These are phyloP conservation scores for Acorus calamus DNA, from an alignment of 106 monocot species.

Conservation along the genomic window DNA sequence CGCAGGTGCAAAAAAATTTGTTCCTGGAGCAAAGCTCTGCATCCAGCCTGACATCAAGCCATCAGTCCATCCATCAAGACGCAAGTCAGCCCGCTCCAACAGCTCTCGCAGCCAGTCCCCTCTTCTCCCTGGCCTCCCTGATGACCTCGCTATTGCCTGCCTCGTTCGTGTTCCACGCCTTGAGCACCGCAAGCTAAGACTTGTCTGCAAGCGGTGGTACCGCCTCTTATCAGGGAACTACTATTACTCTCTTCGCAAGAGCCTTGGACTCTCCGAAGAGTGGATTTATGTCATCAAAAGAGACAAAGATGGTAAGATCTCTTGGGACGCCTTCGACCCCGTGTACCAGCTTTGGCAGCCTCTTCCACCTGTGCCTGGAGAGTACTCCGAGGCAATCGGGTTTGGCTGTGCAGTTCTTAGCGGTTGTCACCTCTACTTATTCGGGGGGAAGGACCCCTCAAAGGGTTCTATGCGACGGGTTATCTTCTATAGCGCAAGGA, in stretches of 20 bases:
- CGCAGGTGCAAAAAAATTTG: conserved; percentile 14
- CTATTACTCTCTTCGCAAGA: conserved; percentile 37
- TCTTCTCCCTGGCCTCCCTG: conserved; percentile 47
- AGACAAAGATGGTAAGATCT: conserved; percentile 17
- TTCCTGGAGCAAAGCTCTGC: conserved; percentile 24
- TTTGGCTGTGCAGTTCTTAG: conserved; percentile 36
- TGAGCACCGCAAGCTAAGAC: conserved; percentile 27
- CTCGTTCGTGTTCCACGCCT: conserved; percentile 34
- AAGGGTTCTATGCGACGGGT: conserved; percentile 35
- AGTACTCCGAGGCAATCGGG: conserved; percentile 27
- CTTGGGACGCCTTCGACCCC: conserved; percentile 40
- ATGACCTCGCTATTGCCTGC: conserved; percentile 46
- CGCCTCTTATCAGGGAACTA: conserved; percentile 38
- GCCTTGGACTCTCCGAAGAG: conserved; percentile 24
- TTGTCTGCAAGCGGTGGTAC: conserved; percentile 42
- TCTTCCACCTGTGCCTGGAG: conserved; percentile 29
- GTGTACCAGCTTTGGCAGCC: conserved; percentile 24
- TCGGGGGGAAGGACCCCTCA: conserved; percentile 26
- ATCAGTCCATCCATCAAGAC: conserved; percentile 19
- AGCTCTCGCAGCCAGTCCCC: conserved; percentile 20
- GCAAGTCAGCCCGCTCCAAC: conserved; percentile 4
- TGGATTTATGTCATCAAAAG: conserved; percentile 40
- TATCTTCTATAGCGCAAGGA: conserved; percentile 32
- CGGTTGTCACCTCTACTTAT: conserved; percentile 36
- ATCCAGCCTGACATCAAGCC: conserved; percentile 11